Conservation (phyloP, 1,284 basidiomycete genomes). For the Sparassis latifolia region DNA sequence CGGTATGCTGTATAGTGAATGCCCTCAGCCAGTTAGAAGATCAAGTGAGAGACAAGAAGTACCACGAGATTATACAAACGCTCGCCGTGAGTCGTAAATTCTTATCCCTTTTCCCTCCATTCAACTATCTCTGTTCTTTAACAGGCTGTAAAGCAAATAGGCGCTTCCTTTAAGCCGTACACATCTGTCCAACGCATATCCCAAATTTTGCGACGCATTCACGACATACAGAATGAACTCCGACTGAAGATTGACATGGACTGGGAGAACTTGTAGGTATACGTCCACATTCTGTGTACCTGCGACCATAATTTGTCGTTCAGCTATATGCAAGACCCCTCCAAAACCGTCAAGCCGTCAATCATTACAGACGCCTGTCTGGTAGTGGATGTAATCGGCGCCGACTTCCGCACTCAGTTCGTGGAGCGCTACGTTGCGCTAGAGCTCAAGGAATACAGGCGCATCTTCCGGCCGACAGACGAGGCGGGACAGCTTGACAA, state of each 20-base stretch:
- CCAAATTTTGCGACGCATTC: conserved; percentile 71
- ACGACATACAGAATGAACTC: conserved; percentile 73
- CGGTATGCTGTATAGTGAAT: conserved; percentile 50
- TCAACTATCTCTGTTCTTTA: background rate
- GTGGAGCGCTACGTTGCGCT: conserved; percentile 88
- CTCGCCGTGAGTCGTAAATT: conserved; percentile 51
- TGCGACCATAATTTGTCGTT: conserved; percentile 4
- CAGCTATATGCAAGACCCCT: conserved; percentile 76
- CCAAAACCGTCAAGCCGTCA: conserved; percentile 57
- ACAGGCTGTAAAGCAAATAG: conserved; percentile 85
- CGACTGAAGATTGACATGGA: conserved; percentile 78
- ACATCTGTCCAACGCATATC: conserved; percentile 71
- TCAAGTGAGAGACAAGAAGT: conserved; percentile 71
- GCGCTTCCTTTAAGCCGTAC: conserved; percentile 71
- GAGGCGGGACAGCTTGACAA: conserved; percentile 98
- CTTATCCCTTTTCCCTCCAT: conserved; percentile 2
- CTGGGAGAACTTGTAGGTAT: conserved; percentile 82
- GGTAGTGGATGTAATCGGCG: conserved; percentile 82
- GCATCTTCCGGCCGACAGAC: conserved; percentile 89
- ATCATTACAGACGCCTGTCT: conserved; percentile 74
- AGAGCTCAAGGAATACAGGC: conserved; percentile 93
- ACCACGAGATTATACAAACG: conserved; percentile 79
- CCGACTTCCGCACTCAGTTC: conserved; percentile 74
- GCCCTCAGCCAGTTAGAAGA: conserved; percentile 78
- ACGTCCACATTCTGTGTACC: background rate